Evolutionary conservation across 306 rosid genomes (phyloP).

Genomic region (Dalbergia oliveri): DNA sequence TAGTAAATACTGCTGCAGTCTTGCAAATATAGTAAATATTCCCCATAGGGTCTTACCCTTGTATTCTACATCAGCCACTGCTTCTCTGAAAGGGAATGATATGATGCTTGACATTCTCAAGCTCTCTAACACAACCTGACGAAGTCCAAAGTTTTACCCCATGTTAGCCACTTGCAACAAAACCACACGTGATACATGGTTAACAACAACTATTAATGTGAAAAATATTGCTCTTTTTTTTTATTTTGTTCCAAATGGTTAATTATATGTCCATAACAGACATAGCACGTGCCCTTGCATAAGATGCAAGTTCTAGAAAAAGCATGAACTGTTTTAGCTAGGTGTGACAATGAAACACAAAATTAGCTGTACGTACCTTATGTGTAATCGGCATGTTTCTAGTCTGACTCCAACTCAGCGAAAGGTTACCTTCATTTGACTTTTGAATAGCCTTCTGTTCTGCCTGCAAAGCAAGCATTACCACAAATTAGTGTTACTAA

Average conservation of each 20-base stretch:
- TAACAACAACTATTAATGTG: background rate
- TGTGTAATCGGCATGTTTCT: constrained; percentile 74
- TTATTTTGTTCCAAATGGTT: background rate
- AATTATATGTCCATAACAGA: background rate
- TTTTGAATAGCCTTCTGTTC: constrained; percentile 70
- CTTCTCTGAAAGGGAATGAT: constrained; percentile 92
- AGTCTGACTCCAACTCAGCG: constrained; percentile 76
- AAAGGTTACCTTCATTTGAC: constrained; percentile 57
- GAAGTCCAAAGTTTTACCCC: constrained; percentile 38
- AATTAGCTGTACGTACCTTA: constrained; percentile 62
- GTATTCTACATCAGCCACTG: constrained; percentile 88
- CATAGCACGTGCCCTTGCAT: background rate
- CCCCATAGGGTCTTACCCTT: constrained; percentile 62
- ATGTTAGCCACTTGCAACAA: constrained; percentile 38
- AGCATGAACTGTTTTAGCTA: background rate
- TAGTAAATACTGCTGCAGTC: background rate
- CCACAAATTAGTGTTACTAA: constrained; percentile 32
- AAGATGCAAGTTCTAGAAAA: constrained; percentile 18
- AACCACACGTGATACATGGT: background rate
- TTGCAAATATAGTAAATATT: constrained; percentile 21
- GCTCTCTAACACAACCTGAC: constrained; percentile 84
- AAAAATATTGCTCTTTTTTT: constrained; percentile 7
- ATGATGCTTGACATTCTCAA: constrained; percentile 94
- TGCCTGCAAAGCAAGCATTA: constrained; percentile 58
- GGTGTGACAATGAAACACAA: constrained; percentile 16